phyloP scores from a whole-genome alignment of 1,284 basidiomycete genomes.

The Melampsora americana region DNA sequence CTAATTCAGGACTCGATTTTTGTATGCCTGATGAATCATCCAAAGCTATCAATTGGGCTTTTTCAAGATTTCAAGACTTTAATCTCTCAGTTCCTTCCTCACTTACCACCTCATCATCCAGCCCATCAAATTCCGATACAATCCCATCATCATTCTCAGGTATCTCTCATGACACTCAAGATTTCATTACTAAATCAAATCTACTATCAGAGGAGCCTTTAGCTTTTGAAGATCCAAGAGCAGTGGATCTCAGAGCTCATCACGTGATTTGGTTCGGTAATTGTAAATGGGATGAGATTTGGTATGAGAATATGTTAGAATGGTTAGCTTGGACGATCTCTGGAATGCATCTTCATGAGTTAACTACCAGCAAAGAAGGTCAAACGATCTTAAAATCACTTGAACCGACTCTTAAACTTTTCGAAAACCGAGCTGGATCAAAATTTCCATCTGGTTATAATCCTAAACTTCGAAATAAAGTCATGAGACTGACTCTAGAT shows the following conservation, averaged over 20 bases:
- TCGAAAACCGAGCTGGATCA: constrained; percentile 51
- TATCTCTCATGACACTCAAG: not conserved
- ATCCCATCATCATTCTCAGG: not conserved
- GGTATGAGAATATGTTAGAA: constrained; percentile 49
- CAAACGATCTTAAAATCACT: constrained; percentile 46
- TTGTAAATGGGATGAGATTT: constrained; percentile 31
- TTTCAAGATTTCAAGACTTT: not conserved
- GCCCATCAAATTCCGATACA: not conserved
- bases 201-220: not conserved
- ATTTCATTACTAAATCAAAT: not conserved
- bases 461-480: constrained; percentile 43
- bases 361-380: constrained; percentile 42
- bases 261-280: constrained; percentile 34
- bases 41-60: too few relatives aligned
- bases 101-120: constrained; percentile 4
- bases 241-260: constrained; percentile 15
- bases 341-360: constrained; percentile 48
- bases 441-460: constrained; percentile 46
- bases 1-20: not conserved
- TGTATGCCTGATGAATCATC: too few relatives aligned
- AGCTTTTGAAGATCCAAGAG: constrained; percentile 22
- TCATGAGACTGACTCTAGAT: constrained; percentile 53
- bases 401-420: constrained; percentile 49
- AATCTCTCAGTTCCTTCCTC: not conserved
- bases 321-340: constrained; percentile 53